phyloP scores from a whole-genome alignment of 2,329 filamentous ascomycete species.

The Pleoardoris graminearum region DNA sequence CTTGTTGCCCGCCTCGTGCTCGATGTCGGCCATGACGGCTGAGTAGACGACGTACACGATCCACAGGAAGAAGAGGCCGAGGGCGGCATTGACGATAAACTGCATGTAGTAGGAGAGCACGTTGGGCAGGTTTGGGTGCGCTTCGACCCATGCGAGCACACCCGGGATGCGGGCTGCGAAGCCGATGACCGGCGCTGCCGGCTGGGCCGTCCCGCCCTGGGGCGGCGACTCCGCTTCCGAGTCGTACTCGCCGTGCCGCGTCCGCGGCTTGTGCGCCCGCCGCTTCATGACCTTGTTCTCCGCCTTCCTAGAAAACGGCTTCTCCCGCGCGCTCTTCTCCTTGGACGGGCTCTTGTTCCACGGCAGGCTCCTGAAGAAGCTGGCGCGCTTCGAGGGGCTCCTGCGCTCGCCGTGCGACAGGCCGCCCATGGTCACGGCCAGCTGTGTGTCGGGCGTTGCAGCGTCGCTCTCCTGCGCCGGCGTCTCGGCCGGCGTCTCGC shows the following conservation, averaged over 20 bases:
- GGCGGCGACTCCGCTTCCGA: conserved; percentile 26
- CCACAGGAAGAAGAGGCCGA: conserved; percentile 63
- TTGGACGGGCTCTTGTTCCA: conserved; percentile 46
- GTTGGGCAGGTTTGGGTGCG: conserved; percentile 66
- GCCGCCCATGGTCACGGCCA: conserved; percentile 33
- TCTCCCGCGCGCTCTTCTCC: conserved; percentile 39
- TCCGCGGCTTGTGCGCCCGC: conserved; percentile 34
- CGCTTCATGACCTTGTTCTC: conserved; percentile 47
- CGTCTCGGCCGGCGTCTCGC: conserved; percentile 52
- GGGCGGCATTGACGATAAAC: conserved; percentile 66
- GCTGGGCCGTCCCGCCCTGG: conserved; percentile 3
- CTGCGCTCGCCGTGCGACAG: conserved; percentile 38
- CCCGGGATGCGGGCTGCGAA: conserved; percentile 46
- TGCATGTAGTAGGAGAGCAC: conserved; percentile 70
- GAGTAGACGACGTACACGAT: conserved; percentile 70
- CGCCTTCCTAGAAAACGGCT: conserved; percentile 42
- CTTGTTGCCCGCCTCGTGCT: conserved; percentile 69
- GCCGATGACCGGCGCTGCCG: conserved; percentile 14
- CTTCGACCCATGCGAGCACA: conserved; percentile 65
- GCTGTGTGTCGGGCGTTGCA: conserved; percentile 46
- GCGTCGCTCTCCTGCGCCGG: conserved; percentile 50
- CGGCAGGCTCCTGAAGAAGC: conserved; percentile 33
- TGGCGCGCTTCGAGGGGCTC: conserved; percentile 31
- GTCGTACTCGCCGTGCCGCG: conserved; percentile 26
- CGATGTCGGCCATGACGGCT: conserved; percentile 74